Conservation (phyloP, 2,329 filamentous ascomycete species). For the Sarocladium strictum region DNA sequence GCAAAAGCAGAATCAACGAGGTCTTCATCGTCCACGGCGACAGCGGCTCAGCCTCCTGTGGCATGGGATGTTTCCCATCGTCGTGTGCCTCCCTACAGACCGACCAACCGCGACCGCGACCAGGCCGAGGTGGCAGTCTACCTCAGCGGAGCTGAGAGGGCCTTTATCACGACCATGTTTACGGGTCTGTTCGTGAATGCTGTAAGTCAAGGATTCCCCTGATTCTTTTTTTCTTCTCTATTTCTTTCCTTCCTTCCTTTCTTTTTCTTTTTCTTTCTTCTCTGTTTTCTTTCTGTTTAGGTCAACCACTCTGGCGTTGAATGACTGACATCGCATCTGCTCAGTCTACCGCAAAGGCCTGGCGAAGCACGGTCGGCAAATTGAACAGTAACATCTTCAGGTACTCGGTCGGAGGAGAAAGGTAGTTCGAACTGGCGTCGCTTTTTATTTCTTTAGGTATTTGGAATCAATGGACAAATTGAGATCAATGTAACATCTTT, state of each 20-base stretch:
- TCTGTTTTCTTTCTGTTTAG: too few species aligned
- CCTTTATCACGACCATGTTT: conserved; percentile 2
- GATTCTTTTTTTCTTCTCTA: too few species aligned
- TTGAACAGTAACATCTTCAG: background rate
- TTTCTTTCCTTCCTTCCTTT: background rate
- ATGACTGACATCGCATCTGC: background rate
- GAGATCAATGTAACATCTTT: too few species aligned
- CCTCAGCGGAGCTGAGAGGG: background rate
- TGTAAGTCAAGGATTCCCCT: background rate
- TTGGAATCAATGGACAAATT: too few species aligned
- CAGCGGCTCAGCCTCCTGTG: background rate
- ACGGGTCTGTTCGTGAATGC: conserved; percentile 4
- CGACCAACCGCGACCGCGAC: background rate
- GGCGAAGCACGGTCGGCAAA: background rate
- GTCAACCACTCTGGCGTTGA: too few species aligned
- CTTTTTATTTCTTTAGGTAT: too few species aligned
- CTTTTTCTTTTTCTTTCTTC: too few species aligned
- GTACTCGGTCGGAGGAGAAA: background rate
- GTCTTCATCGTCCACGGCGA: background rate
- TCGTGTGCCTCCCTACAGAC: background rate
- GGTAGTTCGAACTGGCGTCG: too few species aligned
- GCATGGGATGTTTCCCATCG: background rate
- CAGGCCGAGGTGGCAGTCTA: background rate
- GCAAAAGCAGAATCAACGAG: background rate
- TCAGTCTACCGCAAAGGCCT: background rate